phyloP scores from a whole-genome alignment of 371 early-diverging fungal species.

The Mortierella sp. region DNA sequence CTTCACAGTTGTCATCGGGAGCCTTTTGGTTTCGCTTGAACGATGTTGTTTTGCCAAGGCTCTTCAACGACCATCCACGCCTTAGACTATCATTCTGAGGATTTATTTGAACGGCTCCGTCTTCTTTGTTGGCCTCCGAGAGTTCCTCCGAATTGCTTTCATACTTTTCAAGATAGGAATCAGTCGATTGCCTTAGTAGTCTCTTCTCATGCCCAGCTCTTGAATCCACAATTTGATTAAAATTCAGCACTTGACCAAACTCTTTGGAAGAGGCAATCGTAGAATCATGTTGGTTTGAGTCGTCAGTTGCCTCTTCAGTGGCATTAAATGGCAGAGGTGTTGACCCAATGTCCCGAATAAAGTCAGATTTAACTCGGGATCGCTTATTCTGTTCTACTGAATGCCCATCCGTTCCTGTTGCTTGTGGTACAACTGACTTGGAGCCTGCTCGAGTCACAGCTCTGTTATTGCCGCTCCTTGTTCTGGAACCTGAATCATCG shows the following conservation, averaged over 20 bases:
- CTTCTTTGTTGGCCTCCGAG: neutral
- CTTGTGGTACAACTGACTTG: conserved; percentile 1
- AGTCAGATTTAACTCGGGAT: conserved; percentile 26
- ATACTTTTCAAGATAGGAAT: neutral
- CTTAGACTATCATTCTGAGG: conserved; percentile 4
- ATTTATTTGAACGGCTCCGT: neutral
- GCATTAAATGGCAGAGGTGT: conserved; percentile 11
- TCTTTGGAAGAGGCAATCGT: conserved; percentile 5
- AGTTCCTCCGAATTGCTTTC: neutral
- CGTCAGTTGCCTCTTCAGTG: neutral
- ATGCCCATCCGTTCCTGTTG: neutral
- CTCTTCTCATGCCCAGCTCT: neutral
- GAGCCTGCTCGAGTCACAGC: conserved; percentile 8
- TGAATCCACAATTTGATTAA: neutral
- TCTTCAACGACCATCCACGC: conserved; percentile 53
- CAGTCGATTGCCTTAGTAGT: neutral
- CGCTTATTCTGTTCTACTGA: neutral
- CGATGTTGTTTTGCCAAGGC: conserved; percentile 28
- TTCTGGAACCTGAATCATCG: neutral
- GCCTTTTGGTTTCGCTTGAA: conserved; percentile 14
- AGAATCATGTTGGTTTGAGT: neutral
- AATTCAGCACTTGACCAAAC: neutral
- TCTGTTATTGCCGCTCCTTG: neutral
- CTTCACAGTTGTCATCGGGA: conserved; percentile 18
- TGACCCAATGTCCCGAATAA: conserved; percentile 46